A percentile compares a stretch with the other conserved stretches of the same genome.
Conservation (phyloP, 495 filamentous ascomycete species). For the Collariella sp. region DNA sequence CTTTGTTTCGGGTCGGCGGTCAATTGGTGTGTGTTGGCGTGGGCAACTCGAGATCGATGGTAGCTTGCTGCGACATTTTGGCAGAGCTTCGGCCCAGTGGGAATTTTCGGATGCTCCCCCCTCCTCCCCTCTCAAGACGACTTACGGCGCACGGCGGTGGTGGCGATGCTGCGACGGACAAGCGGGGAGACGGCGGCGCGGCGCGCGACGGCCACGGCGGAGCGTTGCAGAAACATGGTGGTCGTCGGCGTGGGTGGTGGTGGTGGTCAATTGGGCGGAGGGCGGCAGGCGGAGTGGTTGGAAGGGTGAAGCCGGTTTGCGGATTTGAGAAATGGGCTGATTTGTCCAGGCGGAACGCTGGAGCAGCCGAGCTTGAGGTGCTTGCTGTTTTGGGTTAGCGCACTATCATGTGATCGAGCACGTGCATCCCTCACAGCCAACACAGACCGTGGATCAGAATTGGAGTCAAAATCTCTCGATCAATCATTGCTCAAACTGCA, state of each 20-base stretch:
- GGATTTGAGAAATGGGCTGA: conserved; percentile 26
- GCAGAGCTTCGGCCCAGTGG: neutral
- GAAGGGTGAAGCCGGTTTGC: conserved; percentile 7
- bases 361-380: conserved; percentile 17
- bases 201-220: conserved; percentile 61
- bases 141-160: conserved; percentile 53
- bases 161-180: conserved; percentile 50
- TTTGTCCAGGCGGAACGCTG: conserved; percentile 5
- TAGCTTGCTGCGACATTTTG: neutral
- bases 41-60: conserved; percentile 3
- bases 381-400: conserved; percentile 14
- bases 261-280: conserved; percentile 9
- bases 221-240: conserved; percentile 73
- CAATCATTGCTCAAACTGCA: too few relatives aligned
- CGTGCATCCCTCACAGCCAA: conserved; percentile 11
- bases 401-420: conserved; percentile 16
- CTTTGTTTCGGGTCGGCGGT: neutral
- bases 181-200: conserved; percentile 56
- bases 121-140: neutral
- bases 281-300: conserved; percentile 2
- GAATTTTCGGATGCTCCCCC: conserved; percentile 4
- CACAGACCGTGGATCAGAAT: neutral
- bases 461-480: too few relatives aligned
- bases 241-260: conserved; percentile 8
- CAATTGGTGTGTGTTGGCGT: conserved; percentile 11